Percentiles rank a stretch among this genome's conserved stretches.
These are phyloP conservation scores for Leersia perrieri DNA, from an alignment of 176 grass and related monocot genomes.

Conservation along the genomic window DNA sequence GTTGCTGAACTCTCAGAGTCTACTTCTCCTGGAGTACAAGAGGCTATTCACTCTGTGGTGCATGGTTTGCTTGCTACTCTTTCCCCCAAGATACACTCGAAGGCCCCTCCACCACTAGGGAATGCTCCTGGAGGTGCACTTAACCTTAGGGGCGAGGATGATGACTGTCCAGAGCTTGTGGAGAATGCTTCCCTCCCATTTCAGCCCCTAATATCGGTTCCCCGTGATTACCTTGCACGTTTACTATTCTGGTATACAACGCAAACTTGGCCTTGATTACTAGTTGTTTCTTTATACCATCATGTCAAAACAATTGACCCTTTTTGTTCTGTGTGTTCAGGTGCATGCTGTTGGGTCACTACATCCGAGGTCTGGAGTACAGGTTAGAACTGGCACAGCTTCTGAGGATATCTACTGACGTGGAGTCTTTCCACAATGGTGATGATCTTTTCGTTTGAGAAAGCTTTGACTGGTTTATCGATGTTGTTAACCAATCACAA, in stretches of 20 bases:
- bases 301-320: background rate
- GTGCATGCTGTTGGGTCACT: slow-evolving; percentile 97
- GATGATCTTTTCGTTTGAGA: slow-evolving; percentile 49
- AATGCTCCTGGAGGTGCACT: slow-evolving; percentile 45
- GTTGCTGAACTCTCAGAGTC: slow-evolving; percentile 93
- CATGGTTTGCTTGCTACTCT: slow-evolving; percentile 94
- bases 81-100: slow-evolving; percentile 84
- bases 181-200: slow-evolving; percentile 75
- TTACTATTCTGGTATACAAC: slow-evolving; percentile 86
- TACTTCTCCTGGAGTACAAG: slow-evolving; percentile 64
- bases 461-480: background rate
- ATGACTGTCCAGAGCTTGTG: slow-evolving; percentile 63
- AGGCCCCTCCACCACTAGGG: slow-evolving; percentile 39
- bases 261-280: background rate
- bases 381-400: slow-evolving; percentile 73
- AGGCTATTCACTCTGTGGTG: slow-evolving; percentile 79
- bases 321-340: slow-evolving; percentile 33
- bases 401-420: slow-evolving; percentile 45
- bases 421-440: slow-evolving; percentile 40
- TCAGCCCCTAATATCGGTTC: slow-evolving; percentile 77
- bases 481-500: slow-evolving; percentile 4
- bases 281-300: background rate
- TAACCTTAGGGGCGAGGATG: slow-evolving; percentile 49
- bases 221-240: slow-evolving; percentile 86
- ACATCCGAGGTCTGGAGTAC: slow-evolving; percentile 88